Evolutionary conservation across 192 early-diverging fungal species (phyloP).

Genomic region (Linnemannia elongata): DNA sequence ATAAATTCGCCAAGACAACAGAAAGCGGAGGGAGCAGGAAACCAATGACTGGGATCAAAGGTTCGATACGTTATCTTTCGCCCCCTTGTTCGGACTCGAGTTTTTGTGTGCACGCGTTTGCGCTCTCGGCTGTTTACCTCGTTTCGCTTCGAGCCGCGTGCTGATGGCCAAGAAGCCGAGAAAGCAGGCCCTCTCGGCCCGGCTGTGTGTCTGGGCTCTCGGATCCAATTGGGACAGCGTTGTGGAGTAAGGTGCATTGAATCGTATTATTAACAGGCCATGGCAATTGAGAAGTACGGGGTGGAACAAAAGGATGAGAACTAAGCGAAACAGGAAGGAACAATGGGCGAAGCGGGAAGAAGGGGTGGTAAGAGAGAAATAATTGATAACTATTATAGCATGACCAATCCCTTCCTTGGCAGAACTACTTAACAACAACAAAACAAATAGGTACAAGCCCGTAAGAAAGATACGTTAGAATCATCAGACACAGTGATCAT

Average conservation of each 20-base stretch:
- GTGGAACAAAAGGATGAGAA: not conserved
- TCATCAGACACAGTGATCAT: no score
- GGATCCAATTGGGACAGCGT: not conserved
- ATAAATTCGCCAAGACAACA: not conserved
- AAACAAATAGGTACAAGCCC: no score
- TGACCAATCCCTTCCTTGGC: no score
- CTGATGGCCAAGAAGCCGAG: slow-evolving; percentile 7
- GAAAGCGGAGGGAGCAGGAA: not conserved
- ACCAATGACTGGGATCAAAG: not conserved
- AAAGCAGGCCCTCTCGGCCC: slow-evolving; percentile 1
- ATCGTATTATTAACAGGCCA: not conserved
- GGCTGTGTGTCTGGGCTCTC: slow-evolving; percentile 4
- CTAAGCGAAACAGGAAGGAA: not conserved
- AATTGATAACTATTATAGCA: no score
- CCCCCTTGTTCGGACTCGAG: not conserved
- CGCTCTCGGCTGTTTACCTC: not conserved
- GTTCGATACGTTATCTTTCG: not conserved
- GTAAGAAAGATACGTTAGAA: no score
- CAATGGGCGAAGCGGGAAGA: not conserved
- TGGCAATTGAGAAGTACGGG: not conserved
- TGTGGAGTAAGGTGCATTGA: not conserved
- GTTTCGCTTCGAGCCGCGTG: slow-evolving; percentile 7
- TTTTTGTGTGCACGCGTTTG: not conserved
- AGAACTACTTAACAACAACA: no score
- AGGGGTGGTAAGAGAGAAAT: not conserved